Conservation (phyloP, 768 basidiomycete species). For the Scleroderma citrinum region DNA sequence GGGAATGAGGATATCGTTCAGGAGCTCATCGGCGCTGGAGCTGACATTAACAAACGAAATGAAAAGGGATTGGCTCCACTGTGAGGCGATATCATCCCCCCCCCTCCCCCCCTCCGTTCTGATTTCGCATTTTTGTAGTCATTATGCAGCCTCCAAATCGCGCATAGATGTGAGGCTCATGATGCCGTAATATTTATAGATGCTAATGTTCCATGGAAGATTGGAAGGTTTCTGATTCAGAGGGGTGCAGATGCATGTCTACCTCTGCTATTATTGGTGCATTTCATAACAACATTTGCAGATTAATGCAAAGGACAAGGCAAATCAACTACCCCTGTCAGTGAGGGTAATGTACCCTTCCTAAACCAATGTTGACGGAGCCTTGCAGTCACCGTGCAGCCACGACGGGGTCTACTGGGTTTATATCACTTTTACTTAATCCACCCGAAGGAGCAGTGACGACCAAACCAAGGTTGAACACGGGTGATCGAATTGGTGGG, state of each 20-base stretch:
- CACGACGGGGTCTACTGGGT: conserved; percentile 88
- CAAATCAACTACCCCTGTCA: conserved; percentile 87
- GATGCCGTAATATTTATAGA: conserved; percentile 10
- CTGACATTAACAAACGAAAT: conserved; percentile 74
- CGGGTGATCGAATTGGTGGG: conserved; percentile 71
- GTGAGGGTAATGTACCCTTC: conserved; percentile 1
- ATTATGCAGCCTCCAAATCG: conserved; percentile 92
- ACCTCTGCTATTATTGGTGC: conserved; percentile 23
- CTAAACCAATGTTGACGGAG: conserved; percentile 2
- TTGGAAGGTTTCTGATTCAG: conserved; percentile 78
- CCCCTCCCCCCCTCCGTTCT: not conserved
- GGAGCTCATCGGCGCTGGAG: conserved; percentile 77
- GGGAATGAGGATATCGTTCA: conserved; percentile 70
- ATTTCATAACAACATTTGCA: conserved; percentile 34
- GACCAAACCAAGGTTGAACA: conserved; percentile 79
- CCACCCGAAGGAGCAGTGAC: conserved; percentile 58
- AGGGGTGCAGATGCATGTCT: conserved; percentile 86
- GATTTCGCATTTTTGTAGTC: conserved; percentile 38
- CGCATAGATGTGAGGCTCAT: conserved; percentile 59
- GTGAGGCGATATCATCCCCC: conserved; percentile 39
- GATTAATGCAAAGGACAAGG: conserved; percentile 93
- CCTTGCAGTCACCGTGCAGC: conserved; percentile 82
- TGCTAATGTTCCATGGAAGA: conserved; percentile 43
- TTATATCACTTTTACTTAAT: conserved; percentile 79
- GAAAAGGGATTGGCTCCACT: conserved; percentile 80